Base-by-base conservation (phyloP, 441 rosid species). In the Aleurites moluccanus region DNA sequence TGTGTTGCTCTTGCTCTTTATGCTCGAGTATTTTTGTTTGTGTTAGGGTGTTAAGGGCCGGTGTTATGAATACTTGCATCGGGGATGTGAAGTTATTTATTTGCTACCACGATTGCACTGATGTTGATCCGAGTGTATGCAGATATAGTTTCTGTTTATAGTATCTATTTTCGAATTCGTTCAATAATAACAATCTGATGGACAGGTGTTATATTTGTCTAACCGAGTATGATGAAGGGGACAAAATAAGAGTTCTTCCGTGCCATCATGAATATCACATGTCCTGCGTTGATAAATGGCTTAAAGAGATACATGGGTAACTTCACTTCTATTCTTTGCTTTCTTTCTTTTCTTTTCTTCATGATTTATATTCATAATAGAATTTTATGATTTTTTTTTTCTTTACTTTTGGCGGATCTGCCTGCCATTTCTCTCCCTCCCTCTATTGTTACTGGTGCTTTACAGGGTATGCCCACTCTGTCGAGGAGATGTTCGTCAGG, bases 271-370 rank as follows among this genome's bases (percentile, higher is more conserved):
- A 89, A 78, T 88, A 87, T 75, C 95, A 90, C 78, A 86, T 87
- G 92, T 73, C 85, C 11, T 90, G 95, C 44, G 87, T 90, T 10
- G 92, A 88, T 79, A 90, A 90, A 86, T 90, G 95, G 95, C 92
- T 90, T 25, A 90, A 90, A 86, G 91, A 90, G 85, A 90, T 90
- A 77, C 95, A 87, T 6, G 91, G 92, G 95, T 88, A 86, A 66
- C 42, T 10, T 23, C 38, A n/a, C 62, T 64, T 21, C 35, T 21
- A 23, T 59, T 25, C 18, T 42, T 25, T 23, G 23, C 38, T 57
- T n/a, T 30, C 44, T 67, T 18, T 60, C 18, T 49, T 55, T 11
- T 67, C 28, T 33, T 47, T 25, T 73, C 30, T 62, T 56, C 28
- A 5, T 7, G 25, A n/a, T 59, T 64, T 20, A 13, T 18, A 8